Conservation (phyloP, 23 red algal species). For the Gracilariopsis chorda region DNA sequence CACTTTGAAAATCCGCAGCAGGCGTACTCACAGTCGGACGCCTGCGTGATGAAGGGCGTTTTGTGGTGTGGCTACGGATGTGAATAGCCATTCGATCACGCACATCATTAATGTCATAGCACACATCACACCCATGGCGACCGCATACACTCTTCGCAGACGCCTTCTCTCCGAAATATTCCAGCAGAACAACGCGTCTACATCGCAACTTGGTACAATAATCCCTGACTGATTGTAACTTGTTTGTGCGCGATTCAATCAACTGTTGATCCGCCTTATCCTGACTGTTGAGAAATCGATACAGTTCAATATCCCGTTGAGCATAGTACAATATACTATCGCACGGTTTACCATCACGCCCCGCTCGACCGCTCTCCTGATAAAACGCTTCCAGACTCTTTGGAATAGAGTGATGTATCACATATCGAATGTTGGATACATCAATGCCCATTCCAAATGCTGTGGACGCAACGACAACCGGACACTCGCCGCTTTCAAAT, state of each 20-base stretch:
- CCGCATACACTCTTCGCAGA: conserved; percentile 32
- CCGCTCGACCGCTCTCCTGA: conserved; percentile 90
- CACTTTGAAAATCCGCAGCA: conserved; percentile 47
- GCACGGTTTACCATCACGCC: conserved; percentile 75
- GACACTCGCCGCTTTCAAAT: conserved; percentile 57
- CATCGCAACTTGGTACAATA: conserved; percentile 38
- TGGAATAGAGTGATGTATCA: conserved; percentile 75
- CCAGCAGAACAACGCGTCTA: conserved; percentile 35
- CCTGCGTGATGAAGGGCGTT: neutral
- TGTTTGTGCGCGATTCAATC: neutral
- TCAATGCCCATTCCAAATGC: conserved; percentile 97
- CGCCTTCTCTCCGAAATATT: conserved; percentile 53
- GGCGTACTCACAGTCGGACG: neutral
- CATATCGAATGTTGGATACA: conserved; percentile 81
- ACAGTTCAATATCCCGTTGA: conserved; percentile 19
- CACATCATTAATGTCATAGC: conserved; percentile 33
- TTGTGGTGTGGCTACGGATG: neutral
- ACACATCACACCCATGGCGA: conserved; percentile 45
- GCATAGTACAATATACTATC: conserved; percentile 59
- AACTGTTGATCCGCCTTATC: neutral
- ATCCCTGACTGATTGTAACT: neutral
- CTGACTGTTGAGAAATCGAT: conserved; percentile 10
- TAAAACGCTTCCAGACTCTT: conserved; percentile 88
- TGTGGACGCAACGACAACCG: conserved; percentile 74
- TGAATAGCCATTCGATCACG: neutral